These are phyloP conservation scores for Helichrysum umbraculigerum DNA, from an alignment of 129 eudicot genomes.

Conservation along the genomic window DNA sequence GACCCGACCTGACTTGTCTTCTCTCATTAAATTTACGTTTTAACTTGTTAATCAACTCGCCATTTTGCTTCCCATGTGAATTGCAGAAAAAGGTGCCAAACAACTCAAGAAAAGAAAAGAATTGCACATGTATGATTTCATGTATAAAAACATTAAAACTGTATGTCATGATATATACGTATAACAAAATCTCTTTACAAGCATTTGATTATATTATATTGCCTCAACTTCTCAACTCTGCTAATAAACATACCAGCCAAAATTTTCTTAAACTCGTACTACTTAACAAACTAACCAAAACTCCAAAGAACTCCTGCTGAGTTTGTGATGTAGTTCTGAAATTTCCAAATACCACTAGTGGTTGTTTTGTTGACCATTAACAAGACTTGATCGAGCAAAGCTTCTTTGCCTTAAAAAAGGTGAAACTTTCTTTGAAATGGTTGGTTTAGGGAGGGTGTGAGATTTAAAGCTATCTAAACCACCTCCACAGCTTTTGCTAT, in stretches of 20 bases:
- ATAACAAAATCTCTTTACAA: slow-evolving; percentile 15
- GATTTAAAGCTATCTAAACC: slow-evolving; percentile 49
- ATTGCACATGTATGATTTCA: slow-evolving; percentile 21
- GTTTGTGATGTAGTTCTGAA: background rate
- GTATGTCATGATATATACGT: background rate
- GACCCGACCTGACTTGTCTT: background rate
- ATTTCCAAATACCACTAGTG: slow-evolving; percentile 7
- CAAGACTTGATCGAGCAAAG: slow-evolving; percentile 23
- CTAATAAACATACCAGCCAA: slow-evolving; percentile 8
- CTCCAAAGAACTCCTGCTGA: slow-evolving; percentile 6
- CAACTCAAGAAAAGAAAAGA: background rate
- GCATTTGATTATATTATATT: background rate
- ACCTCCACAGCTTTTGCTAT: slow-evolving; percentile 56
- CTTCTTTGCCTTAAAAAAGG: slow-evolving; percentile 36
- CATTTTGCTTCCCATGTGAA: slow-evolving; percentile 3
- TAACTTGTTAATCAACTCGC: background rate
- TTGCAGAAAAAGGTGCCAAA: slow-evolving; percentile 9
- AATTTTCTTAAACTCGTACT: slow-evolving; percentile 18
- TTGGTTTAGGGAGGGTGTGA: slow-evolving; percentile 52
- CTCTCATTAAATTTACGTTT: background rate
- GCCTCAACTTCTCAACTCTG: slow-evolving; percentile 19
- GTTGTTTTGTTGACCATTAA: slow-evolving; percentile 34
- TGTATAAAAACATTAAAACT: background rate
- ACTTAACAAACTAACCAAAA: slow-evolving; percentile 7
- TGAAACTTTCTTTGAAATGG: slow-evolving; percentile 50